Base-by-base conservation (phyloP, 768 basidiomycete species). In the Boletus rubroflammeus region DNA sequence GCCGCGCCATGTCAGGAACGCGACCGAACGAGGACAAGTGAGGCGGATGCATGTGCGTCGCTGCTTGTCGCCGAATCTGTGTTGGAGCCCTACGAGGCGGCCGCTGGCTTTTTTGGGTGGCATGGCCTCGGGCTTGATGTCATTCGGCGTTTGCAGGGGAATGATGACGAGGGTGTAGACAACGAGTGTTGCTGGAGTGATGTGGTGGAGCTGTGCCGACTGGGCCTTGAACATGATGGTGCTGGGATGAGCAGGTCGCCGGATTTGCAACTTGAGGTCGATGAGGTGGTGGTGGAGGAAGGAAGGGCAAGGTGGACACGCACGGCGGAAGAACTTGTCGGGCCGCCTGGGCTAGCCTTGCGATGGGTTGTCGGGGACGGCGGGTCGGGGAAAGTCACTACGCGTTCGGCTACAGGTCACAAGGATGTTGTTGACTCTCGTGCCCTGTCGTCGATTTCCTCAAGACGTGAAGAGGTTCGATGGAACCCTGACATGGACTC, bases 61-160 rank as follows among this genome's bases (percentile, higher is more conserved):
- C 19, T 53, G 23, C 54, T 28, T 9, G 60, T 62, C 36, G 66
- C 54, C n/a, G 67, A 68, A 36, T 62, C 52, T 0, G 60, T 57
- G 5, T 39, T 68, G 43, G 58, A 46, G 17, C 55, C 67, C 13
- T 68, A 68, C 51, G 67, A 68, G 48, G 63, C 67, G 0, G 61
- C 67, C 0, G 59, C 63, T 5, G 67, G 65, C 44, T 68, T 68
- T 60, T 69, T 52, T 48, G 67, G 67, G 4, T 69, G 67, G 67
- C 57, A 54, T 23, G 67, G 67, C 23, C 56, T 68, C 31, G 59
- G 65, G 17, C 23, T 56, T 13, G 66, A 51, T 21, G 25, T 48
- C 50, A 32, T 49, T 36, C 51, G 26, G n/a, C 17, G 41, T 17
- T 31, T 32, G 36, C 26, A 53, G 21, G 26, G 28, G 28, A 7